phyloP scores from a whole-genome alignment of 164 flowering plant species.

The Chimonanthus praecox region DNA sequence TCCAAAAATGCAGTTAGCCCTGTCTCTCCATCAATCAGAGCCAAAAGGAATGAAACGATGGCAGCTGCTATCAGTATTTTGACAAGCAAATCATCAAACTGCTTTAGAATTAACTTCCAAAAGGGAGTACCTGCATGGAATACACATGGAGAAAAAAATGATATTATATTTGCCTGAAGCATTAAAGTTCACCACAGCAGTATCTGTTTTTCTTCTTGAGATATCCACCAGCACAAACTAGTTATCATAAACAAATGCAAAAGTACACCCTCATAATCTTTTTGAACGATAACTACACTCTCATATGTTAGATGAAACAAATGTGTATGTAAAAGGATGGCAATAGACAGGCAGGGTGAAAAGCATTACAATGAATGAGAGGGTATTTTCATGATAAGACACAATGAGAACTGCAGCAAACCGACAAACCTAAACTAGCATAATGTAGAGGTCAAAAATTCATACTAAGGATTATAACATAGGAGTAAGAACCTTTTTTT shows the following conservation, averaged over 20 bases:
- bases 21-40: constrained; percentile 87
- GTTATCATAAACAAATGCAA: neutral
- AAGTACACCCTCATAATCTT: too few relatives aligned
- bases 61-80: constrained; percentile 95
- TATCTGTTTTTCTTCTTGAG: neutral
- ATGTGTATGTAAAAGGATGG: too few relatives aligned
- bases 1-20: constrained; percentile 90
- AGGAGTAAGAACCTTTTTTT: too few relatives aligned
- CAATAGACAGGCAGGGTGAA: too few relatives aligned
- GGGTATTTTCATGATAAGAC: too few relatives aligned
- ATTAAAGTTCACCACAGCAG: neutral
- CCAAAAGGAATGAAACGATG: constrained; percentile 75
- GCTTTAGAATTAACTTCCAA: constrained; percentile 91
- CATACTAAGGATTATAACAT: too few relatives aligned
- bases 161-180: neutral
- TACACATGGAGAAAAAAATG: neutral
- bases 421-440: too few relatives aligned
- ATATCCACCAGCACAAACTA: neutral
- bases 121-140: constrained; percentile 78
- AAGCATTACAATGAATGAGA: too few relatives aligned
- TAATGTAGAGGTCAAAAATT: too few relatives aligned
- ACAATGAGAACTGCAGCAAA: too few relatives aligned
- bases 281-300: neutral
- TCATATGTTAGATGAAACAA: neutral
- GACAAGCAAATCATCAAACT: constrained; percentile 97